These are phyloP conservation scores for Cymbidium sinense DNA, from an alignment of 106 monocot species.

Conservation along the genomic window DNA sequence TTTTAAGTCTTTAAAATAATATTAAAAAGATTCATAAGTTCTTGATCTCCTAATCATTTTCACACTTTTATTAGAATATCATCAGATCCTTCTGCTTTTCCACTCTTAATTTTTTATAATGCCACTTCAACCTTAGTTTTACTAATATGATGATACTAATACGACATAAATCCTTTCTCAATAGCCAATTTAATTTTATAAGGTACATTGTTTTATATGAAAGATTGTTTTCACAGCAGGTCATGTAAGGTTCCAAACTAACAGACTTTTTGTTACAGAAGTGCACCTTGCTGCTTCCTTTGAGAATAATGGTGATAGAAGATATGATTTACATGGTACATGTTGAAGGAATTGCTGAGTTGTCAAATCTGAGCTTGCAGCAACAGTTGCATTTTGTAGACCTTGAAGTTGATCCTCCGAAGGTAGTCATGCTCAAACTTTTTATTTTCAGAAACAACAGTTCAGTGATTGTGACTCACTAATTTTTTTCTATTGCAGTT, in stretches of 20 bases:
- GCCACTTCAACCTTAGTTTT: no score
- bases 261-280: slow-evolving; percentile 32
- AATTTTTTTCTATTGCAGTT: slow-evolving; percentile 31
- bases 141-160: no score
- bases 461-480: neutral
- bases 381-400: slow-evolving; percentile 47
- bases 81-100: no score
- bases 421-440: slow-evolving; percentile 23
- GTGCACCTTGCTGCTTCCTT: slow-evolving; percentile 27
- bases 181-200: neutral
- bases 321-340: slow-evolving; percentile 90
- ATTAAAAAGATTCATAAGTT: no score
- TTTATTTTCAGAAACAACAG: neutral
- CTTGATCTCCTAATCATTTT: no score
- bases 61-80: no score
- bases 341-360: slow-evolving; percentile 49
- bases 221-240: neutral
- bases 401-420: slow-evolving; percentile 62
- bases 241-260: neutral
- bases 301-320: slow-evolving; percentile 77
- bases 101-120: no score
- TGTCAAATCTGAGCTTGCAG: slow-evolving; percentile 24
- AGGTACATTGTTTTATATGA: neutral
- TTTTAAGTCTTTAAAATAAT: no score
- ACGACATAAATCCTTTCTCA: no score